Conservation (phyloP, 192 early-diverging fungal genomes). For the Pilobolus umbonatus region DNA sequence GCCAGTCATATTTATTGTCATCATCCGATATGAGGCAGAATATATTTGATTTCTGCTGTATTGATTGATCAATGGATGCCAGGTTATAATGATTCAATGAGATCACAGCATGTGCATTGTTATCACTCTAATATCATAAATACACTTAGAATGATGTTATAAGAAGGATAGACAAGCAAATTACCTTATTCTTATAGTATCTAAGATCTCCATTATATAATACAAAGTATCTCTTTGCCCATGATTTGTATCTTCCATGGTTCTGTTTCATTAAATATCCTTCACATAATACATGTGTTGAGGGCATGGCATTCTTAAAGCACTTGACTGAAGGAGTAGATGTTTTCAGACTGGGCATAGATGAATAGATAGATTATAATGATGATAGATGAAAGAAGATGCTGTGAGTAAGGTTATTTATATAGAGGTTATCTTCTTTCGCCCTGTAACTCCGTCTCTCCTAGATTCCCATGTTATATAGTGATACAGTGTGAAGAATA, state of each 20-base stretch:
- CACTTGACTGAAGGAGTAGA: too few species aligned
- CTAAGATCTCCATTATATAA: conserved; percentile 10
- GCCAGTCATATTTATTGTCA: conserved; percentile 6
- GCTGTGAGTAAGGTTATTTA: too few species aligned
- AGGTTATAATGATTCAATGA: conserved; percentile 15
- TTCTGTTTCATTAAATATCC: conserved; percentile 28
- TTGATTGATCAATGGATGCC: too few species aligned
- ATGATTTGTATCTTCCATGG: conserved; percentile 20
- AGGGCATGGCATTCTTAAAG: not conserved
- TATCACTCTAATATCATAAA: conserved; percentile 10
- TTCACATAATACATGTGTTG: not conserved
- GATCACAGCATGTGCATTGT: not conserved
- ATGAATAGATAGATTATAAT: too few species aligned
- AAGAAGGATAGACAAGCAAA: too few species aligned
- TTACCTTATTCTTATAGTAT: conserved; percentile 23
- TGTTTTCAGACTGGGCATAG: too few species aligned
- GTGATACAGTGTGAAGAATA: too few species aligned
- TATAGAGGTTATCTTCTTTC: too few species aligned
- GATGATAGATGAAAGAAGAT: too few species aligned
- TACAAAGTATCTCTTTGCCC: conserved; percentile 24
- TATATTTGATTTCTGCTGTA: not conserved
- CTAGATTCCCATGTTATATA: too few species aligned
- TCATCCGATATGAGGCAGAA: conserved; percentile 21
- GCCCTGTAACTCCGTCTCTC: too few species aligned
- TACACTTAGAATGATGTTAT: too few species aligned